These are phyloP conservation scores for Henckelia pumila DNA, from an alignment of 257 asterid species.

Conservation along the genomic window DNA sequence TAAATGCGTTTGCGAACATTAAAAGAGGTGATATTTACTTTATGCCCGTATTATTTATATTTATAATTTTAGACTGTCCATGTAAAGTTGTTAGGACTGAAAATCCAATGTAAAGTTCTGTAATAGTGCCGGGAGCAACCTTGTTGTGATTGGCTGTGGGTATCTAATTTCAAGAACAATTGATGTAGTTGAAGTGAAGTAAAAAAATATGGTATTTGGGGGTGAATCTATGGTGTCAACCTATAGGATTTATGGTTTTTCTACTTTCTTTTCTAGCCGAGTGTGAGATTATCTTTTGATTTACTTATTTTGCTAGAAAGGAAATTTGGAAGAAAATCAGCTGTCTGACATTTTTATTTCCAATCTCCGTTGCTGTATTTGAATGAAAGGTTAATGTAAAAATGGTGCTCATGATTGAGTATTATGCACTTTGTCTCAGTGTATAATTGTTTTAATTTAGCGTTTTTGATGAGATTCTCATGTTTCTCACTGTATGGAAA, in stretches of 20 bases:
- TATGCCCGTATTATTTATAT: no score
- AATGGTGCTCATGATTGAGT: conserved; percentile 1
- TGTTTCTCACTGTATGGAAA: not conserved
- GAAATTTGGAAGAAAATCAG: conserved; percentile 2
- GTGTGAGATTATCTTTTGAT: no score
- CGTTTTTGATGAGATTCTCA: not conserved
- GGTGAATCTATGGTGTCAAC: not conserved
- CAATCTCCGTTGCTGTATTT: not conserved
- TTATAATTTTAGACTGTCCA: no score
- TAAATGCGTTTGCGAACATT: no score
- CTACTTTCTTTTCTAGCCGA: not conserved
- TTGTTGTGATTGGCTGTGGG: not conserved
- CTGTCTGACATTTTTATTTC: not conserved
- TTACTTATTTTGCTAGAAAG: no score
- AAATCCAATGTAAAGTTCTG: not conserved
- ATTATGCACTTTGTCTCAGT: not conserved
- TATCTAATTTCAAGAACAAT: not conserved
- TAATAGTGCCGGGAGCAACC: not conserved
- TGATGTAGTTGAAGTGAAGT: not conserved
- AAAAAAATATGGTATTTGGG: not conserved
- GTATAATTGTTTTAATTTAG: conserved; percentile 1
- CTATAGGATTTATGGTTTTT: not conserved
- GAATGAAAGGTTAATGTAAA: not conserved
- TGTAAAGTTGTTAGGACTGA: no score
- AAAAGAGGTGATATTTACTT: no score